These are phyloP conservation scores for Meyerozyma carpophila DNA, from an alignment of 1,139 yeast species.

Conservation along the genomic window DNA sequence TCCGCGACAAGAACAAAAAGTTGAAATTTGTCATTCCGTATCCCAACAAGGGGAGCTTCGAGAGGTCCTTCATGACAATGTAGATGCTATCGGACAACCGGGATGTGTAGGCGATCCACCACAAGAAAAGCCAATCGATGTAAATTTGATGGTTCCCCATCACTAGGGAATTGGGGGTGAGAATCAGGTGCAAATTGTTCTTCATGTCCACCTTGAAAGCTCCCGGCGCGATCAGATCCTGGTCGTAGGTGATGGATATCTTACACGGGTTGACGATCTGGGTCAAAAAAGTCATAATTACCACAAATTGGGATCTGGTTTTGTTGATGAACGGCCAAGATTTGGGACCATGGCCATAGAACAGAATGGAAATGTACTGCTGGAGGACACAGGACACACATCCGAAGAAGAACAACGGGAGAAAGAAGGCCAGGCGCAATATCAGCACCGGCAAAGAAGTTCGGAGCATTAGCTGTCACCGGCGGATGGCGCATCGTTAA, in stretches of 20 bases:
- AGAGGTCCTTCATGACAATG: slow-evolving; percentile 74
- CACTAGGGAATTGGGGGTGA: slow-evolving; percentile 52
- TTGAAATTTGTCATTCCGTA: slow-evolving; percentile 79
- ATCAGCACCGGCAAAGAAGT: slow-evolving; percentile 4
- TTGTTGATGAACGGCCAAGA: slow-evolving; percentile 34
- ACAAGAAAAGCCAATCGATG: slow-evolving; percentile 88
- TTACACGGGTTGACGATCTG: slow-evolving; percentile 37
- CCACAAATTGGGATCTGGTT: slow-evolving; percentile 49
- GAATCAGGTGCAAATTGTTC: slow-evolving; percentile 24
- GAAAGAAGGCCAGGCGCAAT: slow-evolving; percentile 26
- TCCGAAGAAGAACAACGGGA: slow-evolving; percentile 38
- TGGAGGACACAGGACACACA: slow-evolving; percentile 37
- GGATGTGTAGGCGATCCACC: slow-evolving; percentile 82
- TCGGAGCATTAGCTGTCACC: not conserved
- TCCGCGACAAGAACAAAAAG: slow-evolving; percentile 76
- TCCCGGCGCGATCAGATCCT: slow-evolving; percentile 17
- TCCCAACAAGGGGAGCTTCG: slow-evolving; percentile 73
- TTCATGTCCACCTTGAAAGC: slow-evolving; percentile 12
- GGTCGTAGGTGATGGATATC: slow-evolving; percentile 37
- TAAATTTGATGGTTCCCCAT: slow-evolving; percentile 90
- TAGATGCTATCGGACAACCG: slow-evolving; percentile 57
- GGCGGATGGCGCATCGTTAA: not conserved
- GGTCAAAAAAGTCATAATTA: slow-evolving; percentile 40
- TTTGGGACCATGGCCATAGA: slow-evolving; percentile 20
- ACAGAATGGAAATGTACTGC: slow-evolving; percentile 30